Conservation (phyloP, 805 yeast genomes). For the Kuraishia piskuri region DNA sequence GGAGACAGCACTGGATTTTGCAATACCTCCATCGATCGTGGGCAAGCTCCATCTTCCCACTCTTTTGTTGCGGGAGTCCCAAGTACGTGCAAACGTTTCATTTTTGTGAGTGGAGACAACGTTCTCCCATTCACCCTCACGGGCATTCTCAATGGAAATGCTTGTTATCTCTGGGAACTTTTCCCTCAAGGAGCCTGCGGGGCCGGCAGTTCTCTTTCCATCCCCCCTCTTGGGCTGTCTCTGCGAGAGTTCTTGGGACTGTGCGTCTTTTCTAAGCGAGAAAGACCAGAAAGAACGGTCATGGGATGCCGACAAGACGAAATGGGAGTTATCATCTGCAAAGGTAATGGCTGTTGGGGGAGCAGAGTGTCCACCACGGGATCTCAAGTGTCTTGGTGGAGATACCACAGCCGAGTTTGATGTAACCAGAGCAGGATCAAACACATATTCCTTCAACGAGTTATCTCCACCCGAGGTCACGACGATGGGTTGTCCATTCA, state of each 20-base stretch:
- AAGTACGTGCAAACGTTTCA: constrained; percentile 78
- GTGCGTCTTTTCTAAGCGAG: constrained; percentile 92
- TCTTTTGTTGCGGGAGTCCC: constrained; percentile 76
- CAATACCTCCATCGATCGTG: constrained; percentile 74
- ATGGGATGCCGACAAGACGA: constrained; percentile 74
- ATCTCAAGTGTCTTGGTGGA: constrained; percentile 86
- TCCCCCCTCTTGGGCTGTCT: constrained; percentile 38
- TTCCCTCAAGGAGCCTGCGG: constrained; percentile 41
- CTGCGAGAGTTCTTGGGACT: constrained; percentile 89
- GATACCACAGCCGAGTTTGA: constrained; percentile 57
- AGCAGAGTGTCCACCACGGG: constrained; percentile 95
- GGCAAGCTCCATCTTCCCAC: constrained; percentile 65
- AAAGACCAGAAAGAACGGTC: constrained; percentile 88
- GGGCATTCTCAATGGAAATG: constrained; percentile 63
- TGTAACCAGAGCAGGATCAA: constrained; percentile 80
- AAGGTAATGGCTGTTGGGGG: constrained; percentile 76
- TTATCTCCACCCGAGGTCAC: constrained; percentile 91
- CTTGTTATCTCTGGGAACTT: constrained; percentile 71
- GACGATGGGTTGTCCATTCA: constrained; percentile 87
- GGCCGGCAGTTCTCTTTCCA: constrained; percentile 49
- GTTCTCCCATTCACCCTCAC: constrained; percentile 92
- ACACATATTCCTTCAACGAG: constrained; percentile 79
- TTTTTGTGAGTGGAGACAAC: constrained; percentile 82
- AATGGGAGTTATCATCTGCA: constrained; percentile 72
- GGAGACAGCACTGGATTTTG: constrained; percentile 69